These are phyloP conservation scores for Singerocomus rubriflavus DNA, from an alignment of 1,284 basidiomycete genomes.

Conservation along the genomic window DNA sequence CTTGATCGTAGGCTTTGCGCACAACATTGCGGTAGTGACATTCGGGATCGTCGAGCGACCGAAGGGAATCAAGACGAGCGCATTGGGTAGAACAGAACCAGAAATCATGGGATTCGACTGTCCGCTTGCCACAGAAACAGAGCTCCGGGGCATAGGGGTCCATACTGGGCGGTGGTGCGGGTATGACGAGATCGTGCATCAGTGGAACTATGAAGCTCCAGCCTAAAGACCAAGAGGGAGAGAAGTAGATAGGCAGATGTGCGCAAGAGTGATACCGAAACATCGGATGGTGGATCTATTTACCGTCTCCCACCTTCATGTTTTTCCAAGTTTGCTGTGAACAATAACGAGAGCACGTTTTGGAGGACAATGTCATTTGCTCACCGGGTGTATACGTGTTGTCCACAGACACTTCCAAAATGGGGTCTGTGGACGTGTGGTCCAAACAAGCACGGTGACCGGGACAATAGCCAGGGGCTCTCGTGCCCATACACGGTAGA, in stretches of 20 bases:
- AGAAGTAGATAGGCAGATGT: too few relatives aligned
- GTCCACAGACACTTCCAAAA: slow-evolving; percentile 6
- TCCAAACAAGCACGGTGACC: background rate
- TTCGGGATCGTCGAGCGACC: slow-evolving; percentile 21
- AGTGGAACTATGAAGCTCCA: background rate
- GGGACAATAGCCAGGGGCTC: slow-evolving; percentile 6
- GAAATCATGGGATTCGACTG: slow-evolving; percentile 25
- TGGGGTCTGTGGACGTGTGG: slow-evolving; percentile 8
- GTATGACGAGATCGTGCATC: background rate
- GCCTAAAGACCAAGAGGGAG: background rate
- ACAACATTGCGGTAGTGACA: slow-evolving; percentile 27
- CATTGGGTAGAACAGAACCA: slow-evolving; percentile 30
- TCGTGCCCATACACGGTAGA: background rate
- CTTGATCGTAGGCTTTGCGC: slow-evolving; percentile 14
- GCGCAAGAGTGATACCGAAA: background rate
- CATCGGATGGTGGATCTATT: background rate
- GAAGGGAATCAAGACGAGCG: slow-evolving; percentile 29
- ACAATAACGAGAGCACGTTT: background rate
- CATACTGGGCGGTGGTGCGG: slow-evolving; percentile 7
- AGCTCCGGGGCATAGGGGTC: slow-evolving; percentile 15
- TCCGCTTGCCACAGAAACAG: slow-evolving; percentile 28
- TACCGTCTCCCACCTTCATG: slow-evolving; percentile 17
- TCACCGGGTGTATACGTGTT: background rate
- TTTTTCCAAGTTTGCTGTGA: slow-evolving; percentile 5
- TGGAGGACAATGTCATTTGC: slow-evolving; percentile 12